A percentile compares a stretch with the other conserved stretches of the same genome.
Conservation (phyloP, 257 asterid species). For the Petrea volubilis region DNA sequence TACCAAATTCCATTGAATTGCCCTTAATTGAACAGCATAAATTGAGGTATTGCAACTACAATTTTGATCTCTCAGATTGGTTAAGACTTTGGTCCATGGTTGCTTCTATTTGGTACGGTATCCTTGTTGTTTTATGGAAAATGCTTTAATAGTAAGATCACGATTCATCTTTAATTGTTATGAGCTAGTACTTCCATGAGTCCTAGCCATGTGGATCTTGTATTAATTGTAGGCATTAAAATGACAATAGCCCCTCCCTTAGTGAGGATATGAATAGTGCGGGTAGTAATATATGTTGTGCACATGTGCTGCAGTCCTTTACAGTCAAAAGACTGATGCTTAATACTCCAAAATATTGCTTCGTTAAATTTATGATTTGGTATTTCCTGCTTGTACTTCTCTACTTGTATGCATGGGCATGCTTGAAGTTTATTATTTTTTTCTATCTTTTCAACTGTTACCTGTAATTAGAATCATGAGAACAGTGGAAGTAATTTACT, state of each 20-base stretch:
- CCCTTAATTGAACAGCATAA: background rate
- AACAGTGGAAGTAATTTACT: constrained; percentile 3
- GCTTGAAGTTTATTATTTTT: background rate
- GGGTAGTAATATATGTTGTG: background rate
- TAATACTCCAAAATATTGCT: background rate
- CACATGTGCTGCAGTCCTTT: background rate
- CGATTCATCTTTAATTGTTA: background rate
- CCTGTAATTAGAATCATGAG: background rate
- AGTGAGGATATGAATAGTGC: background rate
- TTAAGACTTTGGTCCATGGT: background rate
- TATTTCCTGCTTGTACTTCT: background rate
- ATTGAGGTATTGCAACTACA: background rate
- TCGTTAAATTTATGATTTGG: background rate
- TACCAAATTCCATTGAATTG: background rate
- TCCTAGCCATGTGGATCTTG: background rate
- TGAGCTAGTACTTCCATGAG: background rate
- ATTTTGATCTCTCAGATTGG: background rate
- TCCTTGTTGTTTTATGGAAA: background rate
- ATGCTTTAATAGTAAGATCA: background rate
- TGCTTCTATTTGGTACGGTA: background rate
- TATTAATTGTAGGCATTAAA: background rate
- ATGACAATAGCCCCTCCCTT: background rate
- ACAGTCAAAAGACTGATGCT: background rate
- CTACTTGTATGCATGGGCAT: background rate
- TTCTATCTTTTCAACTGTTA: background rate